Percentiles rank a stretch among this genome's conserved stretches.
Evolutionary conservation across 2,329 filamentous ascomycete species (phyloP).

Genomic region (Aspergillus sp.): DNA sequence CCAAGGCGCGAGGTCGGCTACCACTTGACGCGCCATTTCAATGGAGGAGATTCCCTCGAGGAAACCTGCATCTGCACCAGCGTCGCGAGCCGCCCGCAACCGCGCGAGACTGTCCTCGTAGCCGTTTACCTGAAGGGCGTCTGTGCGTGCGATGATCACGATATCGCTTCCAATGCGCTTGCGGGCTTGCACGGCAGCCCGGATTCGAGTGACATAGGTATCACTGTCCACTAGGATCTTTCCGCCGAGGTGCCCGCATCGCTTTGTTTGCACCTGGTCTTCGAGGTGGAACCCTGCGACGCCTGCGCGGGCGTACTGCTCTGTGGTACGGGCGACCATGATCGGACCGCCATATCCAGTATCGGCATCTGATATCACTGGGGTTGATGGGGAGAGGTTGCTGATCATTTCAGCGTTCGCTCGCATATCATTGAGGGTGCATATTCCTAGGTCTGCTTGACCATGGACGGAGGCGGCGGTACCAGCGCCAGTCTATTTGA

Average conservation of each 20-base stretch:
- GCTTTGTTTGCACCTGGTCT: constrained; percentile 53
- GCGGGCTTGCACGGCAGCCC: constrained; percentile 37
- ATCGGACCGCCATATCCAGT: constrained; percentile 56
- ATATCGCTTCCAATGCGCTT: constrained; percentile 41
- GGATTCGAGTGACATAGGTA: constrained; percentile 38
- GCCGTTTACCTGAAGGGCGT: constrained; percentile 36
- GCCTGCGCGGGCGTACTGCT: constrained; percentile 53
- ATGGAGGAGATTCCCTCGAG: constrained; percentile 42
- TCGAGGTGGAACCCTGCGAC: constrained; percentile 60
- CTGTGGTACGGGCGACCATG: constrained; percentile 51
- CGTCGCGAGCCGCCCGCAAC: constrained; percentile 39
- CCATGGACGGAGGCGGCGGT: constrained; percentile 51
- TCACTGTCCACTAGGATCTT: constrained; percentile 40
- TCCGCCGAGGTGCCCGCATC: constrained; percentile 42
- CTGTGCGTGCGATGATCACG: constrained; percentile 47
- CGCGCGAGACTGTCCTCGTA: constrained; percentile 42
- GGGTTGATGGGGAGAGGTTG: constrained; percentile 49
- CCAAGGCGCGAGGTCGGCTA: constrained; percentile 38
- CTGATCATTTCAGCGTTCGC: constrained; percentile 56
- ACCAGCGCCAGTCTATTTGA: constrained; percentile 51
- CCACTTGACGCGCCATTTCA: constrained; percentile 37
- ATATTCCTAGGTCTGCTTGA: constrained; percentile 52
- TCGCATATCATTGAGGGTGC: constrained; percentile 54
- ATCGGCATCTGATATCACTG: constrained; percentile 56
- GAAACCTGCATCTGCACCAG: constrained; percentile 45